Base-by-base conservation (phyloP, 441 rosid species). In the Euphorbia celastroides region DNA sequence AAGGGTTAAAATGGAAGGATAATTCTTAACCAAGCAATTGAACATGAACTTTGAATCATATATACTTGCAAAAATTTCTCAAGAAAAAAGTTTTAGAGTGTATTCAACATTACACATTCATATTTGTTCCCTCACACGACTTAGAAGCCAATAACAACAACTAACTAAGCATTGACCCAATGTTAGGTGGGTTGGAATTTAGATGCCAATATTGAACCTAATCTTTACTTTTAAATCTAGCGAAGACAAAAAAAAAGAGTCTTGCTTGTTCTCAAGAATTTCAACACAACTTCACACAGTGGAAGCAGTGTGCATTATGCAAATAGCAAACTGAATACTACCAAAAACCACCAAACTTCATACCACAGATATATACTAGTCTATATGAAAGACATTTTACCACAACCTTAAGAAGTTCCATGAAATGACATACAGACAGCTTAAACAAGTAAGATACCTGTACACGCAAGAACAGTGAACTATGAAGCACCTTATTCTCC, bases 401-500 rank as follows among this genome's bases (percentile, higher is more conserved):
- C 42, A 12, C 60, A 62, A 57, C 14, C 52, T 52, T 46, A 6
- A 2, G n/a, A 17, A n/a, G 48, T 64, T 69, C 5, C 11, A 54
- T 23, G 5, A 52, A 25, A 12, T 16, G 30, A 30, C 44, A 38
- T 6, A 60, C 50, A 61, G 64, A 64, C 32, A n/a, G 52, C 46
- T 72, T n/a, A 28, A 50, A 4, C 5, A 42, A 30, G 64, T 60
- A 36, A 26, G 64, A 58, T 82, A 91, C 99, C 95, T 85, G 92
- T 34, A 88, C 62, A 70, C 85, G 70, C 62, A 90, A 82, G 71
- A 88, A 75, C 66, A 89, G 78, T 72, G 97, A 89, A 62, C 84
- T 77, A 68, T 88, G 97, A 72, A 91, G 95, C 86, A 91, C 92
- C 82, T 86, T 89, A 77, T 93, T 93, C 88, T 93, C 99, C 81